Percentiles rank a stretch among this genome's conserved stretches.
Evolutionary conservation across 2,329 filamentous ascomycete genomes (phyloP).

Genomic region (Rhynchosporium agropyri): DNA sequence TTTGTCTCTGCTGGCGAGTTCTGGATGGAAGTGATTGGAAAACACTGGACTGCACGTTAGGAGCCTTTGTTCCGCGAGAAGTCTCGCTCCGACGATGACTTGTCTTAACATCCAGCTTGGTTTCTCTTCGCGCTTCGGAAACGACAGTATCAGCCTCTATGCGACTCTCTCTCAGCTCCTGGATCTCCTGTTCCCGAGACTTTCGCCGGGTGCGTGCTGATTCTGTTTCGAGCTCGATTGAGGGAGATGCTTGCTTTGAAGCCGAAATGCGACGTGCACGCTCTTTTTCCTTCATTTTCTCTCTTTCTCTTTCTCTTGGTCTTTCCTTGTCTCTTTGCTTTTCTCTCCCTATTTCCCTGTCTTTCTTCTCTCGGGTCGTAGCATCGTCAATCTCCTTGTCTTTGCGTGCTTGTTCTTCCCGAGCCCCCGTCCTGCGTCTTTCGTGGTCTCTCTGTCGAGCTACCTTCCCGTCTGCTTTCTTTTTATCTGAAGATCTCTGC

Average conservation of each 20-base stretch:
- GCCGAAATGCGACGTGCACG: background rate
- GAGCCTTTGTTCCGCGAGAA: background rate
- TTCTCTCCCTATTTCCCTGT: background rate
- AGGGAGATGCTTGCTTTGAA: background rate
- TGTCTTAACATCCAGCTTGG: background rate
- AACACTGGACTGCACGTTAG: background rate
- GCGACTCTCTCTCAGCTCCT: background rate
- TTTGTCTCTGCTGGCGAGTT: constrained; percentile 6
- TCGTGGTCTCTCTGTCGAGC: background rate
- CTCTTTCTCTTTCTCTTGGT: background rate
- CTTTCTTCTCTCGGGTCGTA: background rate
- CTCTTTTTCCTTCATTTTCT: background rate
- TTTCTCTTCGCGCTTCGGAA: background rate
- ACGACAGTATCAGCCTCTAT: background rate
- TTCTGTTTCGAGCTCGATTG: background rate
- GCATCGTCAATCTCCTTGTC: background rate
- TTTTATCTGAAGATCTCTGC: background rate
- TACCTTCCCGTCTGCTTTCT: background rate
- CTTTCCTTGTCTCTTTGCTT: background rate
- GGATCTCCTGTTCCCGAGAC: background rate
- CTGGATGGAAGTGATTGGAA: background rate
- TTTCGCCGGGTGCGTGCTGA: background rate
- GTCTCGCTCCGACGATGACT: background rate
- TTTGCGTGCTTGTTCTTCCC: background rate
- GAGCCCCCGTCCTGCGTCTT: background rate